Evolutionary conservation across 306 rosid species (phyloP), one percentile per base, ranked within the genome.

Genomic region (Mimosa bimucronata): DNA sequence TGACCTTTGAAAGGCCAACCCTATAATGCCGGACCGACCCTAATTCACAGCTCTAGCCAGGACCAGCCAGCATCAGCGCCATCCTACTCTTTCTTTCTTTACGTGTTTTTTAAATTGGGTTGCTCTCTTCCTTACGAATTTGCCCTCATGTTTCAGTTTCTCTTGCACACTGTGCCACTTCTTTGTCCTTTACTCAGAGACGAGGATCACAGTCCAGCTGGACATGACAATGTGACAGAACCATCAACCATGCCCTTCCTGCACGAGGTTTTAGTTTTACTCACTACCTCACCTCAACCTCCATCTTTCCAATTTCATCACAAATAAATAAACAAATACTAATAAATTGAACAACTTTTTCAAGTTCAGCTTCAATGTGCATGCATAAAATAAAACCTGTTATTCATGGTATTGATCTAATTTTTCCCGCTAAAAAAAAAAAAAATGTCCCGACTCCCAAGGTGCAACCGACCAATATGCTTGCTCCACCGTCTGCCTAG

Each of bases 401-500:
- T 34, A n/a, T 34, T 45, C 50, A 45, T 45, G 53, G 1, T 18
- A 15, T 46, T 46, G 19, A 46, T 46, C 53, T 46, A 16, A 3
- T 46, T 15, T 46, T 4, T 46, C 2, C 53, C 19, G 6, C 19
- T n/a, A n/a, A n/a, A n/a, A n/a, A n/a, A n/a, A n/a, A 15, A 46
- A 46, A 46, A 46, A 12, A 45, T 1, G 38, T 34, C 38, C 5
- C 38, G 5, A 34, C 38, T 34, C 38, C 5, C 38, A 34, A 34
- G 38, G 38, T 1, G 5, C 7, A 67, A 87, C 87, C 86, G 82
- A 75, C 87, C 87, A 75, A 46, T 78, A 62, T 77, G 81, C 81
- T 80, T 64, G 71, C 38, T 34, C 38, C 86, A n/a, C 76, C 79
- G 79, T 77, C 85, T 70, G 82, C 74, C 77, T 34, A 65, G 48